Conservation (phyloP, 345 rosid genomes). For the Dovyalis caffra region DNA sequence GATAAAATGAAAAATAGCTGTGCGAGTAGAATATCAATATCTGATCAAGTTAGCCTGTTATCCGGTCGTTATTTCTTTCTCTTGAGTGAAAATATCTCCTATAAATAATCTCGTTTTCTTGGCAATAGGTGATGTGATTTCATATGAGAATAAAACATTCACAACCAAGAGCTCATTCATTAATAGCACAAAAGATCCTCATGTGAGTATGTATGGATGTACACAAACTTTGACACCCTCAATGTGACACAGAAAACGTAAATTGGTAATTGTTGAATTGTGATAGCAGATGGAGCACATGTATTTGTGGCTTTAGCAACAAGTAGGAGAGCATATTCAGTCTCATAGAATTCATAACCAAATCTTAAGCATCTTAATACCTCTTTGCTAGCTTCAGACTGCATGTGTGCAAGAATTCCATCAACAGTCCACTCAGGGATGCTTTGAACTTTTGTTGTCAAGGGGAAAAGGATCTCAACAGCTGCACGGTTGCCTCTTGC, state of each 20-base stretch:
- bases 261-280: neutral
- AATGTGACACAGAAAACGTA: neutral
- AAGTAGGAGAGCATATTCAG: neutral
- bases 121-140: neutral
- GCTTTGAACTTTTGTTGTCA: constrained; percentile 49
- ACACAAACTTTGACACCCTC: neutral
- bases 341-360: neutral
- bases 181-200: neutral
- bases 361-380: constrained; percentile 24
- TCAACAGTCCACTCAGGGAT: constrained; percentile 76
- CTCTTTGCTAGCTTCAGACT: constrained; percentile 49
- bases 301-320: neutral
- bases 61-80: neutral
- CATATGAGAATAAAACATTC: too few relatives aligned
- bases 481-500: constrained; percentile 58
- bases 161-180: neutral
- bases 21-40: neutral
- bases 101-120: neutral
- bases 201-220: neutral
- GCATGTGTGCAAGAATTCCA: constrained; percentile 59
- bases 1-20: neutral
- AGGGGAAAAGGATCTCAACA: constrained; percentile 73
- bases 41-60: neutral
- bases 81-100: neutral
- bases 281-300: neutral